Conservation (phyloP, 2,329 filamentous ascomycete genomes). For the Colletotrichum tamarilloi region DNA sequence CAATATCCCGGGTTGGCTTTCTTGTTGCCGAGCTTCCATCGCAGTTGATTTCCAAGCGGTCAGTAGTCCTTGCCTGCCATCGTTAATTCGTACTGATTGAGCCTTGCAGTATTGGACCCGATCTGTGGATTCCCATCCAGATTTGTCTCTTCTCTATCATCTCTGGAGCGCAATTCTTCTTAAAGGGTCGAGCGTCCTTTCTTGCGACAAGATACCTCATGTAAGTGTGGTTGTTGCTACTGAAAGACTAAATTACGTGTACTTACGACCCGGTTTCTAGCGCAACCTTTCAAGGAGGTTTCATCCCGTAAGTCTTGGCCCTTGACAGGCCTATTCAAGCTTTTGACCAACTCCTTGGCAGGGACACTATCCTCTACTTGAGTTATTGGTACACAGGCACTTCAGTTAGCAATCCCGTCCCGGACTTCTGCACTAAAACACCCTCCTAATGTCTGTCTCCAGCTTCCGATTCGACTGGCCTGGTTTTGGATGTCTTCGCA, state of each 20-base stretch:
- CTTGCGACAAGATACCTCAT: constrained; percentile 52
- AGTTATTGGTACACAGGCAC: constrained; percentile 77
- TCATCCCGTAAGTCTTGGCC: constrained; percentile 48
- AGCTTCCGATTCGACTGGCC: constrained; percentile 72
- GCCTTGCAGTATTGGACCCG: constrained; percentile 39
- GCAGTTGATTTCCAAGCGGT: constrained; percentile 68
- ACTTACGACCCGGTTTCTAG: not conserved
- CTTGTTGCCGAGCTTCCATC: constrained; percentile 70
- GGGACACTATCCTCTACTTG: constrained; percentile 44
- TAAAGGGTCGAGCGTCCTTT: constrained; percentile 51
- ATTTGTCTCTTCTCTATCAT: constrained; percentile 37
- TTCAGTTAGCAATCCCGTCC: constrained; percentile 44
- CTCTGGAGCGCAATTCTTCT: constrained; percentile 41
- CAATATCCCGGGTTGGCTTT: constrained; percentile 64
- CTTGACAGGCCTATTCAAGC: constrained; percentile 38
- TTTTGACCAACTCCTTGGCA: constrained; percentile 25
- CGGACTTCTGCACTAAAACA: not conserved
- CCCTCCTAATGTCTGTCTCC: constrained; percentile 15
- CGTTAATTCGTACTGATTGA: not conserved
- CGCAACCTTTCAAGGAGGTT: constrained; percentile 53
- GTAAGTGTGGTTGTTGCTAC: constrained; percentile 39
- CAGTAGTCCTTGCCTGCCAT: constrained; percentile 45
- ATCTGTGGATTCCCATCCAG: constrained; percentile 46
- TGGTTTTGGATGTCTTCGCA: constrained; percentile 71
- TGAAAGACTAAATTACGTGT: fast-evolving